Conservation (phyloP, 2,329 filamentous ascomycete species). For the Diaporthe helianthi region DNA sequence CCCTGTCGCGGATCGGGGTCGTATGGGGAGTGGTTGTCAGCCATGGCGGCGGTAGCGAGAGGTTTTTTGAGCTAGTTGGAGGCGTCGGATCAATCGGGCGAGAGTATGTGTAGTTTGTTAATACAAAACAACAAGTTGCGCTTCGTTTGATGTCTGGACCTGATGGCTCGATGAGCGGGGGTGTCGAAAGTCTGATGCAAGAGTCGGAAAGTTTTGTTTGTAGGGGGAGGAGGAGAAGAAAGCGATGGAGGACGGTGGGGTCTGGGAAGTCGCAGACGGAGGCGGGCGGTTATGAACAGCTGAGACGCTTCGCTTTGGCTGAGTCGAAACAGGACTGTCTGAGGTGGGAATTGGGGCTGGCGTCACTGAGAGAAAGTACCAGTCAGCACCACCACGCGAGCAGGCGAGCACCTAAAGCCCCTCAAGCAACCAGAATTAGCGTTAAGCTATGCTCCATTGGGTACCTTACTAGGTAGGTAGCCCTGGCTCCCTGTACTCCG, state of each 20-base stretch:
- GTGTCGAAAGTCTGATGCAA: constrained; percentile 17
- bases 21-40: constrained; percentile 31
- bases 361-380: constrained; percentile 20
- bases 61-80: not conserved
- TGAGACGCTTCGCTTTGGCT: constrained; percentile 28
- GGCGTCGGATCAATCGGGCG: constrained; percentile 21
- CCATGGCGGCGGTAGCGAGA: constrained; percentile 20
- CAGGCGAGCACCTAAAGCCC: constrained; percentile 7
- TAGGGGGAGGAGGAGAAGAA: constrained; percentile 16
- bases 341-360: constrained; percentile 23
- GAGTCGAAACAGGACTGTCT: constrained; percentile 29
- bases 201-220: not conserved
- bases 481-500: constrained; percentile 7
- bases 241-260: not conserved
- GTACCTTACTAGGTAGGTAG: no score
- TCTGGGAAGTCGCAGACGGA: constrained; percentile 18
- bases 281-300: constrained; percentile 28
- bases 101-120: not conserved
- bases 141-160: not conserved
- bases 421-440: not conserved
- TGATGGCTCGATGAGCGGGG: constrained; percentile 19
- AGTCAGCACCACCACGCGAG: constrained; percentile 22
- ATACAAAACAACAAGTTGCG: not conserved
- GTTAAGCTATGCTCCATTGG: constrained; percentile 7
- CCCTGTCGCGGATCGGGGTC: constrained; percentile 26